Conservation (phyloP, 1,284 basidiomycete species). For the Amylostereum chailletii region DNA sequence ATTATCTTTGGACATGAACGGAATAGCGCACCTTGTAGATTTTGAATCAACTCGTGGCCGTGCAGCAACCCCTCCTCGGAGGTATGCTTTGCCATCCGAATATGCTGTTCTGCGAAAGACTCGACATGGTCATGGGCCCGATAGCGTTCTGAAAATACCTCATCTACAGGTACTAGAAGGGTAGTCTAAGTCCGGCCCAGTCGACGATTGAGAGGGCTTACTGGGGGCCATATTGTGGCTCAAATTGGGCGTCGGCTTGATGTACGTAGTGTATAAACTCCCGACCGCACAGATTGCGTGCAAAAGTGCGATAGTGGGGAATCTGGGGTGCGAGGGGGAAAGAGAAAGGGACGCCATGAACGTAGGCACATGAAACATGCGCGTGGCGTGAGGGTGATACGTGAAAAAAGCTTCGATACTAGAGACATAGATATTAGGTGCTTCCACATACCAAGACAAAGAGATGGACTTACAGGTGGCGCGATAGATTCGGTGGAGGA, state of each 20-base stretch:
- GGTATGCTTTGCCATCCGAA: constrained; percentile 43
- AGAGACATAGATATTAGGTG: constrained; percentile 2
- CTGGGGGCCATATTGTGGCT: constrained; percentile 34
- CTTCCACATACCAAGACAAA: not conserved
- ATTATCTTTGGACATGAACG: not conserved
- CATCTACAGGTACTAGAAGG: constrained; percentile 26
- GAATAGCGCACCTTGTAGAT: constrained; percentile 46
- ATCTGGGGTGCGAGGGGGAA: constrained; percentile 60
- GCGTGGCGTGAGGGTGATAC: constrained; percentile 60
- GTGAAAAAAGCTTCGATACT: constrained; percentile 69
- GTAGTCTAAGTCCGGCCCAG: not conserved
- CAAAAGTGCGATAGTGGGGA: constrained; percentile 56
- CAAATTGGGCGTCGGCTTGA: constrained; percentile 43
- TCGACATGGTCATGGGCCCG: constrained; percentile 33
- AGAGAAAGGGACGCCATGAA: constrained; percentile 60
- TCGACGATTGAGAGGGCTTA: constrained; percentile 19
- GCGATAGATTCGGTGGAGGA: constrained; percentile 48
- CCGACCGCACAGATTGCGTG: constrained; percentile 74
- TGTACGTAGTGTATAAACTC: constrained; percentile 54
- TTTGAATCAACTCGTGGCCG: constrained; percentile 40
- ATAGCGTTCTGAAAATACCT: constrained; percentile 42
- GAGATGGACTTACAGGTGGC: constrained; percentile 46
- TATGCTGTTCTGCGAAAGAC: constrained; percentile 63
- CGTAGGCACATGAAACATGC: constrained; percentile 52
- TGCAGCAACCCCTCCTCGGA: constrained; percentile 27